These are phyloP conservation scores for Erigeron canadensis DNA, from an alignment of 129 eudicot species.

Conservation along the genomic window DNA sequence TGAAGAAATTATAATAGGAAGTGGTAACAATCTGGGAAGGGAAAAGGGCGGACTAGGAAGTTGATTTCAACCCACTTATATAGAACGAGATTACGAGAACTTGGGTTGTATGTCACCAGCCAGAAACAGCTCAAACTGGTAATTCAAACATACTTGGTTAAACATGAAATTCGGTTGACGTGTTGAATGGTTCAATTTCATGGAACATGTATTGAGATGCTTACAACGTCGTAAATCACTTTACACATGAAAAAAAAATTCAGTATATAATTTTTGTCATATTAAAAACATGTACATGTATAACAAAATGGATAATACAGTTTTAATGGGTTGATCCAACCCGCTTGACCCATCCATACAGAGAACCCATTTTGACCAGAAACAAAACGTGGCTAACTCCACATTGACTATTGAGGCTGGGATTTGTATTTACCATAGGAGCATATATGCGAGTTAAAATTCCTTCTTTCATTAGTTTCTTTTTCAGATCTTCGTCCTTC, in stretches of 20 bases:
- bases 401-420: not conserved
- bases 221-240: not conserved
- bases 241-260: not conserved
- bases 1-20: not conserved
- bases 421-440: slow-evolving; percentile 49
- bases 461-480: slow-evolving; percentile 45
- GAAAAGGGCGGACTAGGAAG: not conserved
- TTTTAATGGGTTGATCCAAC: not conserved
- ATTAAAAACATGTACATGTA: not conserved
- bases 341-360: not conserved
- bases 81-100: too few species aligned
- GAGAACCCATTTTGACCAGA: not conserved
- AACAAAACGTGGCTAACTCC: not conserved
- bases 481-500: slow-evolving; percentile 40
- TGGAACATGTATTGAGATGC: not conserved
- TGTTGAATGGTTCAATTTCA: not conserved
- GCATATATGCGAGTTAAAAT: slow-evolving; percentile 55
- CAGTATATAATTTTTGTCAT: not conserved
- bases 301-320: not conserved
- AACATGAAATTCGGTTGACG: not conserved
- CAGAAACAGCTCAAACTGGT: not conserved
- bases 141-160: not conserved
- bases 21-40: not conserved
- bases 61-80: not conserved
- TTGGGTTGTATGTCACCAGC: not conserved